Evolutionary conservation across 108 stramenopile species (phyloP).

Genomic region (Conticribra weissflogii): DNA sequence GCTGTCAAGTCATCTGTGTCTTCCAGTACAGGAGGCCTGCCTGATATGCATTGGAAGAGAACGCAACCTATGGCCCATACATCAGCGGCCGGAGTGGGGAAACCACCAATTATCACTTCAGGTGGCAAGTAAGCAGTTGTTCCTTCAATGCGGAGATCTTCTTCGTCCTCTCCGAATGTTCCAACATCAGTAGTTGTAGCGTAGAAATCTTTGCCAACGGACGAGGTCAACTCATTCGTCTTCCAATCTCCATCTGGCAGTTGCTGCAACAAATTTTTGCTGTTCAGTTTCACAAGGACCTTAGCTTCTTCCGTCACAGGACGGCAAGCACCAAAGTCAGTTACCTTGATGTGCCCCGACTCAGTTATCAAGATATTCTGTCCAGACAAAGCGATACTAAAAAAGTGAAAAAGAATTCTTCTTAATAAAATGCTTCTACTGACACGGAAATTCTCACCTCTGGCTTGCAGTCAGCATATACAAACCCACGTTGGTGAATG

Average conservation of each 20-base stretch:
- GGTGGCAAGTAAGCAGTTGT: conserved; percentile 97
- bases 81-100: conserved; percentile 84
- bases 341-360: conserved; percentile 93
- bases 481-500: conserved; percentile 88
- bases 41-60: conserved; percentile 89
- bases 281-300: conserved; percentile 36
- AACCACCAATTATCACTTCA: conserved; percentile 88
- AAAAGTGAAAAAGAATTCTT: conserved; percentile 2
- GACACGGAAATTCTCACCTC: conserved; percentile 33
- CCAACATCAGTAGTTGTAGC: conserved; percentile 11
- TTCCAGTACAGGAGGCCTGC: conserved; percentile 91
- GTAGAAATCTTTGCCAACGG: background rate
- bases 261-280: conserved; percentile 60
- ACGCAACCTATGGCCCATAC: conserved; percentile 97
- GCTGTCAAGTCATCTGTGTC: conserved; percentile 72
- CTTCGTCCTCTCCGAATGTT: conserved; percentile 30
- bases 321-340: conserved; percentile 96
- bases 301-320: conserved; percentile 78
- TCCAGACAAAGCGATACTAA: background rate
- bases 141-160: conserved; percentile 92
- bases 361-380: conserved; percentile 95
- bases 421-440: background rate
- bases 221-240: background rate
- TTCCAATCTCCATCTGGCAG: conserved; percentile 95
- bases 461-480: conserved; percentile 94